Conservation (phyloP, 768 basidiomycete species). For the Pisolithus orientalis region DNA sequence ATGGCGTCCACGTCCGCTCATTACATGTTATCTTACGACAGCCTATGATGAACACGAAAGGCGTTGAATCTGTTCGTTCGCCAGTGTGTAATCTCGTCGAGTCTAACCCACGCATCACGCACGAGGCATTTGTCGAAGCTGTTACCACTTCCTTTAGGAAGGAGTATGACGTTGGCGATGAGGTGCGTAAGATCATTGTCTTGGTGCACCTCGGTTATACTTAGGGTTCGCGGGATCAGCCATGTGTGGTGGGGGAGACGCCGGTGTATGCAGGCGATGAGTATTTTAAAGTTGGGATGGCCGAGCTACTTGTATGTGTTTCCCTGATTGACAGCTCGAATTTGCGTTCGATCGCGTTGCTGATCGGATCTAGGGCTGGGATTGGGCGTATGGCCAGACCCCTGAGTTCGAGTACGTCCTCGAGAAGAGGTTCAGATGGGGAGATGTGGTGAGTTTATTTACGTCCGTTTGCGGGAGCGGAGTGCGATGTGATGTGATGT, state of each 20-base stretch:
- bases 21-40: slow-evolving; percentile 23
- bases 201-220: neutral
- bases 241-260: slow-evolving; percentile 39
- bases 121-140: slow-evolving; percentile 65
- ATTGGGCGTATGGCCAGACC: slow-evolving; percentile 90
- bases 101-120: slow-evolving; percentile 45
- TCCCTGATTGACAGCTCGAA: neutral
- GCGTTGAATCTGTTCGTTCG: slow-evolving; percentile 87
- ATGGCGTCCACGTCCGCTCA: no score
- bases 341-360: neutral
- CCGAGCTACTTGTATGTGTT: slow-evolving; percentile 60
- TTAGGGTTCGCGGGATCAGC: slow-evolving; percentile 25
- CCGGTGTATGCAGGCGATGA: slow-evolving; percentile 38
- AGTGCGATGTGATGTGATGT: neutral
- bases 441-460: slow-evolving; percentile 33
- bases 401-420: slow-evolving; percentile 80
- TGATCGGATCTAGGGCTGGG: slow-evolving; percentile 61
- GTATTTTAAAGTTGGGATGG: slow-evolving; percentile 63
- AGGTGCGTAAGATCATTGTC: slow-evolving; percentile 17
- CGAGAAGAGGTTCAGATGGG: slow-evolving; percentile 43
- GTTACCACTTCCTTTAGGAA: slow-evolving; percentile 62
- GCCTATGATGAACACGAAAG: slow-evolving; percentile 78
- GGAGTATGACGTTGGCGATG: slow-evolving; percentile 41
- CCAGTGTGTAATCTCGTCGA: slow-evolving; percentile 80
- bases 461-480: slow-evolving; percentile 6